Percentiles rank a stretch among this genome's conserved stretches.
Conservation (phyloP, 2,329 filamentous ascomycete genomes). For the Fusarium temperatum region DNA sequence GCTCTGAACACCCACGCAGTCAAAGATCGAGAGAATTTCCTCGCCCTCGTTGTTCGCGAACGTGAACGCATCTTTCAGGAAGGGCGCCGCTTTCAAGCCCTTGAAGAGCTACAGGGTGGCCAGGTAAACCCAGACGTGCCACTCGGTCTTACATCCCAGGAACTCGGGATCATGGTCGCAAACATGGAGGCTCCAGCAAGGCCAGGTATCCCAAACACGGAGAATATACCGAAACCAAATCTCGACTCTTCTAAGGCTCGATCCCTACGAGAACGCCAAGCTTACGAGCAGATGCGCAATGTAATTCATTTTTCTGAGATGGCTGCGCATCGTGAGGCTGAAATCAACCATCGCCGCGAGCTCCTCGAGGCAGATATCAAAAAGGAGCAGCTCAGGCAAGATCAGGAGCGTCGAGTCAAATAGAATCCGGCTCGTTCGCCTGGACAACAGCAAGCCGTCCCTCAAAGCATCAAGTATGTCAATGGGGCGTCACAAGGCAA, state of each 20-base stretch:
- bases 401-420: conserved; percentile 21
- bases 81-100: conserved; percentile 28
- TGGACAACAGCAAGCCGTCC: background rate
- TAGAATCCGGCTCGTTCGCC: conserved; percentile 27
- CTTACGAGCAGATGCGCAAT: conserved; percentile 32
- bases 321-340: conserved; percentile 39
- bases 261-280: conserved; percentile 38
- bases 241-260: conserved; percentile 18
- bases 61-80: conserved; percentile 44
- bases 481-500: background rate
- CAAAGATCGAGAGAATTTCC: conserved; percentile 45
- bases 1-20: conserved; percentile 39
- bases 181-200: conserved; percentile 42
- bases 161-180: conserved; percentile 41
- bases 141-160: conserved; percentile 6
- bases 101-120: background rate
- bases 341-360: conserved; percentile 20
- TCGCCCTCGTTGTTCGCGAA: conserved; percentile 44
- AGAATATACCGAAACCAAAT: conserved; percentile 22
- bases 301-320: conserved; percentile 29
- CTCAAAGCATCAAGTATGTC: conserved; percentile 9
- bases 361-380: conserved; percentile 37
- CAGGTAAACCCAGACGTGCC: background rate
- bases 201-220: conserved; percentile 6
- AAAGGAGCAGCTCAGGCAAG: conserved; percentile 24